A percentile compares a stretch with the other conserved stretches of the same genome.
phyloP scores from a whole-genome alignment of 768 basidiomycete genomes.

The Boletus eberwhitei region DNA sequence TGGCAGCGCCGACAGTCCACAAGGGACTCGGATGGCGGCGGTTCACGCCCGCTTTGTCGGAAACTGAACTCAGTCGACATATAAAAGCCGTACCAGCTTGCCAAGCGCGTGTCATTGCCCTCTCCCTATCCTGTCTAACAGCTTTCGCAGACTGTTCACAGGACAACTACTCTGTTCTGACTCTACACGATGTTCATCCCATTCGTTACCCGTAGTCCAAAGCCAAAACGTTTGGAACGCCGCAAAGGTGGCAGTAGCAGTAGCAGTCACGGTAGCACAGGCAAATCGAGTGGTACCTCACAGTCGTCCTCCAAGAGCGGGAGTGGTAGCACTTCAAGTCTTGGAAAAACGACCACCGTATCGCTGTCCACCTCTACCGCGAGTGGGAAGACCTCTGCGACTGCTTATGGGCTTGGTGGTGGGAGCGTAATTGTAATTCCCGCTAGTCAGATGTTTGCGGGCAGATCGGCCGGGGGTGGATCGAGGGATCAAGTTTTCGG shows the following conservation, averaged over 20 bases:
- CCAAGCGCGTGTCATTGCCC: too few relatives aligned
- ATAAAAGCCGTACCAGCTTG: neutral
- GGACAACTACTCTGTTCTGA: neutral
- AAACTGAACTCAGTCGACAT: neutral
- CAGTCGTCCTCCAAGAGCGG: slow-evolving; percentile 7
- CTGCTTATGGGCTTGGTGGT: slow-evolving; percentile 34
- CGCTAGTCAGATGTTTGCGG: slow-evolving; percentile 42
- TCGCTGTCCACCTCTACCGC: slow-evolving; percentile 19
- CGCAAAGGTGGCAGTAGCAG: slow-evolving; percentile 35
- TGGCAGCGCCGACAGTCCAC: too few relatives aligned
- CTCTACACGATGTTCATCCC: slow-evolving; percentile 23
- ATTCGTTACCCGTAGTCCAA: slow-evolving; percentile 5
- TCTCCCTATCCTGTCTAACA: too few relatives aligned
- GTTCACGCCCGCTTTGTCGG: neutral
- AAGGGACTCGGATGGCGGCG: too few relatives aligned
- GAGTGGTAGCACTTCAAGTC: neutral
- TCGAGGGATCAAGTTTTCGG: slow-evolving; percentile 45
- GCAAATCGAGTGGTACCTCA: slow-evolving; percentile 12
- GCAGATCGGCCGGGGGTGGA: slow-evolving; percentile 52
- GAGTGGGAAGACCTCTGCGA: slow-evolving; percentile 25
- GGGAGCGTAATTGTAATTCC: slow-evolving; percentile 37
- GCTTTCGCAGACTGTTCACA: neutral
- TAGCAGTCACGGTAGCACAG: slow-evolving; percentile 6
- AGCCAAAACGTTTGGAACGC: slow-evolving; percentile 12
- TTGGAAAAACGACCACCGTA: slow-evolving; percentile 13